A percentile compares a stretch with the other conserved stretches of the same genome.
phyloP scores from a whole-genome alignment of 768 basidiomycete genomes.

The Agaricus subrufescens region DNA sequence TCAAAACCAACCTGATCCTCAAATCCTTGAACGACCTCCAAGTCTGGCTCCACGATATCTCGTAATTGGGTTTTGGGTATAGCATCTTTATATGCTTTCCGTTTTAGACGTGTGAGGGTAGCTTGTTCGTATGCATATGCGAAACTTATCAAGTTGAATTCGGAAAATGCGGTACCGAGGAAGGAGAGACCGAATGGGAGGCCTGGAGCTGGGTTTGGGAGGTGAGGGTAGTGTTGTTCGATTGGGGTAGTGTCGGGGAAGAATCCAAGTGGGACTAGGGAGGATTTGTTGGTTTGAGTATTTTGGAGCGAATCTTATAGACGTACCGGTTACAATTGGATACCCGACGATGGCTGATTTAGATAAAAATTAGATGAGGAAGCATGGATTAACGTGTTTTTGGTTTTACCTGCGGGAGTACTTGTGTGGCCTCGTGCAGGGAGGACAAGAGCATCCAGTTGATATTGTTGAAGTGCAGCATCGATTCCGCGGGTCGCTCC shows the following conservation, averaged over 20 bases:
- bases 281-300: background rate
- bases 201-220: slow-evolving; percentile 47
- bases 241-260: slow-evolving; percentile 42
- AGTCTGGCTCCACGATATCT: slow-evolving; percentile 21
- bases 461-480: slow-evolving; percentile 37
- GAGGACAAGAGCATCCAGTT: slow-evolving; percentile 49
- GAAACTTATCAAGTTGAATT: slow-evolving; percentile 50
- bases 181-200: slow-evolving; percentile 62
- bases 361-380: background rate
- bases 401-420: slow-evolving; percentile 29
- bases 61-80: slow-evolving; percentile 49
- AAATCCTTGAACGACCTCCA: too few relatives aligned
- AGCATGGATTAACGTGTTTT: background rate
- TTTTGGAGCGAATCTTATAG: background rate
- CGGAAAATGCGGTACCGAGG: slow-evolving; percentile 59
- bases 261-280: slow-evolving; percentile 57
- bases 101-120: slow-evolving; percentile 45
- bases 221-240: slow-evolving; percentile 29
- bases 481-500: slow-evolving; percentile 53
- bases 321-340: slow-evolving; percentile 58
- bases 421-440: slow-evolving; percentile 37
- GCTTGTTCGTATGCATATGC: slow-evolving; percentile 66
- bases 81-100: slow-evolving; percentile 46
- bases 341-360: slow-evolving; percentile 54
- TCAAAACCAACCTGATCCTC: too few relatives aligned